A percentile compares a stretch with the other conserved stretches of the same genome.
Conservation (phyloP, 768 basidiomycete genomes). For the Butyriboletus loyo region DNA sequence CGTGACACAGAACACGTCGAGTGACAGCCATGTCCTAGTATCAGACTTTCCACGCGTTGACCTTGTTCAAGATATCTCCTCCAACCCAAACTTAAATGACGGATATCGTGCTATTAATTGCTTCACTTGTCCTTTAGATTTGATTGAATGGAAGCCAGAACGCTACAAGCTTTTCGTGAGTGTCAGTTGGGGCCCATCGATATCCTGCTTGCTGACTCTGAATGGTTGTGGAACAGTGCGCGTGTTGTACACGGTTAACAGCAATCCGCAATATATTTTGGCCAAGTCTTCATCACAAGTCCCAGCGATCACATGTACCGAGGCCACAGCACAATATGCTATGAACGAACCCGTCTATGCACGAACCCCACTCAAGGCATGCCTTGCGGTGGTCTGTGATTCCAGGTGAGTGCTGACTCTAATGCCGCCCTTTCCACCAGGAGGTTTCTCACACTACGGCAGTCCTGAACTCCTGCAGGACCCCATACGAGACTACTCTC, state of each 20-base stretch:
- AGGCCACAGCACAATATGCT: conserved; percentile 4
- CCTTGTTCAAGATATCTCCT: neutral
- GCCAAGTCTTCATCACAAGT: conserved; percentile 55
- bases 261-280: conserved; percentile 72
- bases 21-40: conserved; percentile 18
- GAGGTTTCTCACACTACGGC: neutral
- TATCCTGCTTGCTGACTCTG: neutral
- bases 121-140: neutral
- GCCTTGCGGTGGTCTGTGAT: conserved; percentile 64
- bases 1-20: conserved; percentile 10
- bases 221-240: conserved; percentile 40
- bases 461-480: conserved; percentile 74
- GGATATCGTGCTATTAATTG: neutral
- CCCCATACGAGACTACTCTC: conserved; percentile 62
- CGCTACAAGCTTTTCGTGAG: conserved; percentile 18
- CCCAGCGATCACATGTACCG: conserved; percentile 28
- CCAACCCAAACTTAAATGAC: neutral
- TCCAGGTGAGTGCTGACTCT: conserved; percentile 36
- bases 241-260: conserved; percentile 72
- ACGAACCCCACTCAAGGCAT: conserved; percentile 57
- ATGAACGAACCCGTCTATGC: conserved; percentile 40
- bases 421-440: neutral
- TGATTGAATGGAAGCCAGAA: conserved; percentile 13
- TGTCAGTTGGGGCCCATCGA: neutral
- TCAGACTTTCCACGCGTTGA: neutral